Base-by-base conservation (phyloP, 1,284 basidiomycete species). In the Papiliotrema fonsecae region DNA sequence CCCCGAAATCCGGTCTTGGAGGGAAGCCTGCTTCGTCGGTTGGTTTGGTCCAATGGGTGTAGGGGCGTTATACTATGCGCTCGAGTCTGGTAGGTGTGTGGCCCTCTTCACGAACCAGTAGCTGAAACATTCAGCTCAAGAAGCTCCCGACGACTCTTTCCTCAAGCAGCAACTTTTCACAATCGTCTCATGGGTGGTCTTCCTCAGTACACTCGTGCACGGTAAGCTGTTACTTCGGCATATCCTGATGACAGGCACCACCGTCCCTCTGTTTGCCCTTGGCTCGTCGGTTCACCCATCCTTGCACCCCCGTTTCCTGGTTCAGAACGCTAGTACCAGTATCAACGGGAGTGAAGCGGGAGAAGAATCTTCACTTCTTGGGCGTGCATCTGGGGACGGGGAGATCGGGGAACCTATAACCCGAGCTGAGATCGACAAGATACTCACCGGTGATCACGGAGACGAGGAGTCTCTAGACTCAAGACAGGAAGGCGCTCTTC, bases 41-140 rank as follows among this genome's bases (percentile, higher is more conserved):
- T 57, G 56, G 53, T 60, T 60, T 43, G 58, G 58, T 16, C 58
- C 58, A n/a, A 54, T 60, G 58, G 58, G 58, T 7, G 43, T 60
- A 22, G 58, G 58, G 2, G 58, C 58, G 3, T 40, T 60, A 6
- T 60, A 60, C 42, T 60, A 58, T 30, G 54, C 58, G 6, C 52
- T 60, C 25, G 58, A 58, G 47, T 55, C 55, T 9, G 50, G 52
- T 54, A 26, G 42, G 52, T 48, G 2, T 6, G 18, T 10, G 9
- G 16, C 30, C 30, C 16, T 16, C 13, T 31, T 13, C 6, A 9
- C 4, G 43, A 43, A n/a, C 21, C n/a, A 6, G 26, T 11, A 10
- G 40, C 31, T 47, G 40, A 37, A 44, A 7, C n/a, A 25, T 32
- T 21, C 22, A 52, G 52, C 49, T 18, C 54, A 57, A 39, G 39